These are phyloP conservation scores for Kwoniella newhampshirensis DNA, from an alignment of 768 basidiomycete genomes.

Conservation along the genomic window DNA sequence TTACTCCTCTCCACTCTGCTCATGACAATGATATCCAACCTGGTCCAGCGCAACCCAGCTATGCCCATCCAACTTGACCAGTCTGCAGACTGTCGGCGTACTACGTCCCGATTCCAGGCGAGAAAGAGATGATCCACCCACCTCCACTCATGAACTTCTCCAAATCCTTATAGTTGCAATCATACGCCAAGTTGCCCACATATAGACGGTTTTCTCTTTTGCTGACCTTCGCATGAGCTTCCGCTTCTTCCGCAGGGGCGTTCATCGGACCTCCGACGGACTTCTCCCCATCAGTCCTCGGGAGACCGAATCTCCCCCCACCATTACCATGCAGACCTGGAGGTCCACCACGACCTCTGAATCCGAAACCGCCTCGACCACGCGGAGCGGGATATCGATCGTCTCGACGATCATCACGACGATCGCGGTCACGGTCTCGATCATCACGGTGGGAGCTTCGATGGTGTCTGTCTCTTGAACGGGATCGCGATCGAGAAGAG, in stretches of 20 bases:
- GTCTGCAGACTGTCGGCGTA: no score
- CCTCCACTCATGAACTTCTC: constrained; percentile 99
- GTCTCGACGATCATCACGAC: constrained; percentile 52
- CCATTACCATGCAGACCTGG: constrained; percentile 16
- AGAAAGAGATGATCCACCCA: constrained; percentile 62
- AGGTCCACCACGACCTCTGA: constrained; percentile 6
- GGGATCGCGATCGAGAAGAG: constrained; percentile 66
- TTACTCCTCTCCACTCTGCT: no score
- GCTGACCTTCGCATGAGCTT: constrained; percentile 91
- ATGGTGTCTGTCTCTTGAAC: constrained; percentile 53
- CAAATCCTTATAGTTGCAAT: constrained; percentile 97
- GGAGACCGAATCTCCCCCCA: constrained; percentile 8
- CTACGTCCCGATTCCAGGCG: no score
- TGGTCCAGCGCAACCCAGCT: no score
- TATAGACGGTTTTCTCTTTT: constrained; percentile 98
- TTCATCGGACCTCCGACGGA: constrained; percentile 49
- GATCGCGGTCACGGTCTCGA: constrained; percentile 34
- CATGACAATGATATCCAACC: no score
- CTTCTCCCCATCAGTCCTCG: constrained; percentile 17
- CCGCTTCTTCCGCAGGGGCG: constrained; percentile 73
- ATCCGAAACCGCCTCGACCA: constrained; percentile 7
- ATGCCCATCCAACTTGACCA: no score
- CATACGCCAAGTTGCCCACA: constrained; percentile 97
- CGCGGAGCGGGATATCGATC: constrained; percentile 1
- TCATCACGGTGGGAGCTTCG: constrained; percentile 10